Evolutionary conservation across 495 filamentous ascomycete genomes (phyloP), one percentile per base, ranked within the genome.

Genomic region (Penicillium diatomitis): DNA sequence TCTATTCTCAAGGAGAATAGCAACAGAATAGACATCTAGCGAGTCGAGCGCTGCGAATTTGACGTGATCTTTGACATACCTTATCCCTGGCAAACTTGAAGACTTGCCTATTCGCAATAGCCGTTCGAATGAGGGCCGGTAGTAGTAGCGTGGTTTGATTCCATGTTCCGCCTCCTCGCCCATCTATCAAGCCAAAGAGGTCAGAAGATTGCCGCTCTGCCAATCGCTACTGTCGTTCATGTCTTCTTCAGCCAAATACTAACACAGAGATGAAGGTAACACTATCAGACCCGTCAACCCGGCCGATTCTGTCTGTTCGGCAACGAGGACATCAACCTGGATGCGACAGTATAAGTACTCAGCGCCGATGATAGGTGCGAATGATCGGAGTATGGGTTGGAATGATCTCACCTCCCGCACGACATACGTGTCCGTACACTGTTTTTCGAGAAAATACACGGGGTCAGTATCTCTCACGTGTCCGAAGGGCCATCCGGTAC

Each of bases 401-500:
- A 8, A 10, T 32, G 9, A 33, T 4, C 2, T 20, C 28, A 51
- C 43, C 20, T 51, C 37, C 28, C 49, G 27, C 3, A 47, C 43
- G 30, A 51, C 27, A 38, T 51, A 47, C 3, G 49, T 32, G 2
- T 51, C 49, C 38, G 32, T 41, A 11, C 42, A 46, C 11, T 47
- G 36, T n/a, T 40, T 46, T 29, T 51, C 44, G 8, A 51, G 43
- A 10, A 41, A 44, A 29, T 47, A 51, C 0, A 51, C 49, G 2
- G 43, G 28, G 11, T 51, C 44, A 46, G 27, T 47, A 32, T 51
- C 49, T 41, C 38, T 42, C 4, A 46, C 32, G 20, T 37, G 9
- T 0, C 49, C 49, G 12, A 51, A 51, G 2, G 49, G 49, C 49
- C 49, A 47, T 12, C 43, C 38, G 3, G 37, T 51, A 29, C 37